Evolutionary conservation across 306 rosid genomes (phyloP).

Genomic region (Delonix regia): DNA sequence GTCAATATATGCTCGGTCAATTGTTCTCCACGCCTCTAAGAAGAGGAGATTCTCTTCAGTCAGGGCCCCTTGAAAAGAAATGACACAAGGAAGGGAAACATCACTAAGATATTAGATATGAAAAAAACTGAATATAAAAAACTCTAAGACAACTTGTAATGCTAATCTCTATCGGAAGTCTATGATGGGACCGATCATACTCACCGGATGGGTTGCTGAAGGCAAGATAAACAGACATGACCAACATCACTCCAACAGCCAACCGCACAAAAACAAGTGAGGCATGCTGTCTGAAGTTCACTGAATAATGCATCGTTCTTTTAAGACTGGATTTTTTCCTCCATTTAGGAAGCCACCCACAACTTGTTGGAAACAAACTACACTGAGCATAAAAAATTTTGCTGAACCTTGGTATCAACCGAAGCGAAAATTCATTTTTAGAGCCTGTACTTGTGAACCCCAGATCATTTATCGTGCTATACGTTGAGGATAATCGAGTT

Average conservation of each 20-base stretch:
- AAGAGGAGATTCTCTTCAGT: conserved; percentile 91
- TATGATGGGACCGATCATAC: conserved; percentile 28
- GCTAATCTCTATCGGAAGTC: not conserved
- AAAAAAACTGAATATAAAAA: conserved; percentile 2
- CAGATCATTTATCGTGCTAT: conserved; percentile 18
- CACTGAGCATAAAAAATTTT: conserved; percentile 32
- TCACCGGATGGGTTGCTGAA: conserved; percentile 64
- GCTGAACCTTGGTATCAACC: conserved; percentile 34
- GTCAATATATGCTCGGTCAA: conserved; percentile 93
- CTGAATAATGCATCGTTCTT: conserved; percentile 42
- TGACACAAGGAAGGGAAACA: not conserved
- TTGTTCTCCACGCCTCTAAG: conserved; percentile 96
- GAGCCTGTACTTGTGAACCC: conserved; percentile 25
- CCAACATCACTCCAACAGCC: conserved; percentile 70
- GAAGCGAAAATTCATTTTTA: conserved; percentile 43
- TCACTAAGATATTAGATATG: not conserved
- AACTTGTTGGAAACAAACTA: conserved; percentile 46
- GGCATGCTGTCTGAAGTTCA: conserved; percentile 44
- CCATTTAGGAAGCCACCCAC: conserved; percentile 38
- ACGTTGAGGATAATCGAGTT: conserved; percentile 27
- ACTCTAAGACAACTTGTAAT: conserved; percentile 8
- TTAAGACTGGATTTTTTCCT: conserved; percentile 41
- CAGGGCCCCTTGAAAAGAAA: conserved; percentile 57
- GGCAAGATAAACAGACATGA: conserved; percentile 69
- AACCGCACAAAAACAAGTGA: conserved; percentile 52